Evolutionary conservation across 1,139 yeast species (phyloP).

Genomic region (Pichia sp.): DNA sequence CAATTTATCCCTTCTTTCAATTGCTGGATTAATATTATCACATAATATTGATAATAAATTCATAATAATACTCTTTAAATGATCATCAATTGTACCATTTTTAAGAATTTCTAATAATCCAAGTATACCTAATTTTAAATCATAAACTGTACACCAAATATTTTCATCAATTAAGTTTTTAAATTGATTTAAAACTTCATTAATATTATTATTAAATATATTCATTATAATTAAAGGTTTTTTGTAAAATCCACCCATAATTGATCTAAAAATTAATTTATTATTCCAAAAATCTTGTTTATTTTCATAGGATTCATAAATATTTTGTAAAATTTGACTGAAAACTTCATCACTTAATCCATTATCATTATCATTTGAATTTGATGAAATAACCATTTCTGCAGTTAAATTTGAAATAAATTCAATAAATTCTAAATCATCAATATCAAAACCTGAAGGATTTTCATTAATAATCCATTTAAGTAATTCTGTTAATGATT

Average conservation of each 20-base stretch:
- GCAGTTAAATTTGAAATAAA: conserved; percentile 8
- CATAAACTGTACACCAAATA: conserved; percentile 36
- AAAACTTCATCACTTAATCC: conserved; percentile 8
- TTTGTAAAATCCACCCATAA: conserved; percentile 11
- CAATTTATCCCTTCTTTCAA: conserved; percentile 15
- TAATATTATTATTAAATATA: conserved; percentile 5
- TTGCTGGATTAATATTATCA: conserved; percentile 9
- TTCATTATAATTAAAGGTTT: conserved; percentile 4
- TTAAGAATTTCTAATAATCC: conserved; percentile 10
- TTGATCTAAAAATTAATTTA: conserved; percentile 8
- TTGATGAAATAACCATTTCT: conserved; percentile 12
- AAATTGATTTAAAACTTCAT: conserved; percentile 9
- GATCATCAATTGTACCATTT: neutral
- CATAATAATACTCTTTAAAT: conserved; percentile 1
- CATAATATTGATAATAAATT: conserved; percentile 6
- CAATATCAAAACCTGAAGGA: conserved; percentile 10
- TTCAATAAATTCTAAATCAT: conserved; percentile 15
- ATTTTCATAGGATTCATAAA: conserved; percentile 10
- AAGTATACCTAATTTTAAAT: conserved; percentile 46
- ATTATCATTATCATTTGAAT: conserved; percentile 1
- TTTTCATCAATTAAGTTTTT: conserved; percentile 7
- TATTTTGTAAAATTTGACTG: conserved; percentile 3
- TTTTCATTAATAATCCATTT: conserved; percentile 17
- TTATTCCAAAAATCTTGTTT: conserved; percentile 13
- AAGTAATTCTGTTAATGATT: conserved; percentile 10